These are phyloP conservation scores for Cryptococcus jaspeensis DNA, from an alignment of 1,284 basidiomycete genomes.

Conservation along the genomic window DNA sequence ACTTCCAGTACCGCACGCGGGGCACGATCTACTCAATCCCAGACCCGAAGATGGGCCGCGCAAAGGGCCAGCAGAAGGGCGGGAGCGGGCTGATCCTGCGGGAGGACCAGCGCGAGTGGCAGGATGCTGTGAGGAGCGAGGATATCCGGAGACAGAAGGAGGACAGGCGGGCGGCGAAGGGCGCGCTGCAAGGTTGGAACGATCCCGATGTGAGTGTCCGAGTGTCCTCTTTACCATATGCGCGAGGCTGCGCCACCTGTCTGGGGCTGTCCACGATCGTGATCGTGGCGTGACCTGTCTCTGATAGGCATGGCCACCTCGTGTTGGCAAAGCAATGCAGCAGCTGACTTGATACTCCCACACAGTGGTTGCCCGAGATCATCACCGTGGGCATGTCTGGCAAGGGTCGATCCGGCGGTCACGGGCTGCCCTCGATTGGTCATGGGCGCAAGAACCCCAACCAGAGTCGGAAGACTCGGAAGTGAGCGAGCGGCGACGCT, in stretches of 20 bases:
- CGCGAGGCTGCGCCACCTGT: neutral
- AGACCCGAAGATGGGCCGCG: slow-evolving; percentile 80
- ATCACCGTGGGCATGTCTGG: slow-evolving; percentile 70
- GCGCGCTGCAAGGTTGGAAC: slow-evolving; percentile 73
- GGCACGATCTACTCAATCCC: slow-evolving; percentile 95
- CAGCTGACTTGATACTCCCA: slow-evolving; percentile 7
- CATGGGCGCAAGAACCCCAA: slow-evolving; percentile 81
- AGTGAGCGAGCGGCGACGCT: slow-evolving; percentile 14
- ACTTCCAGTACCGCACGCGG: slow-evolving; percentile 90
- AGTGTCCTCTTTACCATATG: neutral
- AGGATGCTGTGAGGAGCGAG: slow-evolving; percentile 72
- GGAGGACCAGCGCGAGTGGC: slow-evolving; percentile 85
- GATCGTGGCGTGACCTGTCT: no score
- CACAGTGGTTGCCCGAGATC: slow-evolving; percentile 78
- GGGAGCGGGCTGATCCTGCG: slow-evolving; percentile 69
- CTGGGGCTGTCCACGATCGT: neutral
- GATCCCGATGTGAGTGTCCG: slow-evolving; percentile 70
- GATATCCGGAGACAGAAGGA: slow-evolving; percentile 72
- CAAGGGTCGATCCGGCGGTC: slow-evolving; percentile 63
- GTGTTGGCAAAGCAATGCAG: neutral
- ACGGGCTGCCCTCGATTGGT: slow-evolving; percentile 75
- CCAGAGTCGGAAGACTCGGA: slow-evolving; percentile 1
- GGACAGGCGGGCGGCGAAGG: slow-evolving; percentile 68
- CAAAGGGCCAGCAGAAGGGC: slow-evolving; percentile 77
- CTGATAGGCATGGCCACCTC: neutral